phyloP scores from a whole-genome alignment of 1,284 basidiomycete species.

The Pulveroboletus sp. region DNA sequence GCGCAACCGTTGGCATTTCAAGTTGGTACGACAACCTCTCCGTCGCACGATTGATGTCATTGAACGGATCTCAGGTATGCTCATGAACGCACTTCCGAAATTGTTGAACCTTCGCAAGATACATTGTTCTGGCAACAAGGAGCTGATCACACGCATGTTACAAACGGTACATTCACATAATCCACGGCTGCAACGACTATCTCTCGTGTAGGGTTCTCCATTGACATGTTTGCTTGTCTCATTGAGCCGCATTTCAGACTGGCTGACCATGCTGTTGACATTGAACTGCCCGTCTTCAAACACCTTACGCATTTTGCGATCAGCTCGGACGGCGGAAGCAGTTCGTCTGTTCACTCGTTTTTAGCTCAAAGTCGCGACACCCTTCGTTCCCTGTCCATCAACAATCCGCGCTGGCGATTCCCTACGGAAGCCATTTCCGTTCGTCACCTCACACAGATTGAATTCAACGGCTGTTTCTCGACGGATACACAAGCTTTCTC shows the following conservation, averaged over 20 bases:
- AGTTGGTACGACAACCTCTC: slow-evolving; percentile 45
- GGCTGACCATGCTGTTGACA: slow-evolving; percentile 50
- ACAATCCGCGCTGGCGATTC: slow-evolving; percentile 58
- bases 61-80: slow-evolving; percentile 50
- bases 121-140: slow-evolving; percentile 58
- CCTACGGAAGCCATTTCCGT: slow-evolving; percentile 54
- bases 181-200: slow-evolving; percentile 55
- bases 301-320: slow-evolving; percentile 62
- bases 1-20: slow-evolving; percentile 62
- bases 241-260: slow-evolving; percentile 39
- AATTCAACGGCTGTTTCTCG: slow-evolving; percentile 60
- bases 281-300: slow-evolving; percentile 56
- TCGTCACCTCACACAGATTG: slow-evolving; percentile 62
- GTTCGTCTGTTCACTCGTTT: slow-evolving; percentile 46
- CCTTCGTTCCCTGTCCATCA: slow-evolving; percentile 56
- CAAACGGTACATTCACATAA: slow-evolving; percentile 52
- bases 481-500: slow-evolving; percentile 51
- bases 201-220: slow-evolving; percentile 45
- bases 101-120: slow-evolving; percentile 58
- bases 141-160: slow-evolving; percentile 54
- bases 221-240: not conserved
- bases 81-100: slow-evolving; percentile 66
- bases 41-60: not conserved
- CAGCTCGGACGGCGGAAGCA: slow-evolving; percentile 42
- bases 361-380: slow-evolving; percentile 54